Evolutionary conservation across 176 grass and related monocot species (phyloP).

Genomic region (Oryza longistaminata): DNA sequence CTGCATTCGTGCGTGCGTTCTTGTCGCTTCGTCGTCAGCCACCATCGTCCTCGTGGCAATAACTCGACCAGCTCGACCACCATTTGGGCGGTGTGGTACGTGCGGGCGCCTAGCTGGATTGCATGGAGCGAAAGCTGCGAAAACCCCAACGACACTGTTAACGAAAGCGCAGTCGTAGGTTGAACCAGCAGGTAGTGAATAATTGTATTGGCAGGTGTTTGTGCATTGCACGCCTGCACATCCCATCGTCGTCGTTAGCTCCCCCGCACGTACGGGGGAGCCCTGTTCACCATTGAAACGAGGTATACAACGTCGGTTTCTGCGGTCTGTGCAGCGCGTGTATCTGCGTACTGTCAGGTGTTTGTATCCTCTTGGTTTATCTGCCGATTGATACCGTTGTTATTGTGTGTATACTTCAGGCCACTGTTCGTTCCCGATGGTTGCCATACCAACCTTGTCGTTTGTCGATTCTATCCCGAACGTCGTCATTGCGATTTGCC

Average conservation of each 20-base stretch:
- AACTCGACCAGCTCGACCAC: not conserved
- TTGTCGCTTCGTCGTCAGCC: not conserved
- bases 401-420: too few relatives aligned
- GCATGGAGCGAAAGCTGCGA: not conserved
- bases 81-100: not conserved
- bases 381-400: not conserved
- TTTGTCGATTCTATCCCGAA: too few relatives aligned
- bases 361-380: not conserved
- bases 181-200: not conserved
- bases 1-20: not conserved
- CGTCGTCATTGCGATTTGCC: too few relatives aligned
- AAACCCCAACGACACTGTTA: not conserved
- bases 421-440: too few relatives aligned
- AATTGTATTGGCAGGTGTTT: not conserved
- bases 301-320: not conserved
- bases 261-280: not conserved
- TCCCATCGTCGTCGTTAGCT: not conserved
- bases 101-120: conserved; percentile 4
- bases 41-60: not conserved
- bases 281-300: conserved; percentile 19
- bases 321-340: not conserved
- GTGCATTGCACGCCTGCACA: not conserved
- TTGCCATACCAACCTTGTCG: too few relatives aligned
- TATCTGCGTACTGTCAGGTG: not conserved
- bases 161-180: conserved; percentile 12